phyloP scores from a whole-genome alignment of 1,284 basidiomycete species.

The Pseudozyma thailandica region DNA sequence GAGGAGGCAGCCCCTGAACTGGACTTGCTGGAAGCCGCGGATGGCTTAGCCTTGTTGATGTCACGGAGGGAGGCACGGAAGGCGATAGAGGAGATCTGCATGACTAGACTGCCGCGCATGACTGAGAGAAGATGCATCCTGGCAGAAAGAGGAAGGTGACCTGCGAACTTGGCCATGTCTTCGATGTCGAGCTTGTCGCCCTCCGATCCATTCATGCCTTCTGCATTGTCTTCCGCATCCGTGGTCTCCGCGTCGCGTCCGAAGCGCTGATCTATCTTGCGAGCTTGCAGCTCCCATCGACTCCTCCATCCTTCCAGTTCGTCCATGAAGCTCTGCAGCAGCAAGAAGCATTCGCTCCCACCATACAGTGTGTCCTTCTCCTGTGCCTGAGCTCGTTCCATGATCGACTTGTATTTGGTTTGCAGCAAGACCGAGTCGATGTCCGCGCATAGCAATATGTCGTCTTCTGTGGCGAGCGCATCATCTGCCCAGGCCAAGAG shows the following conservation, averaged over 20 bases:
- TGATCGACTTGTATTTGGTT: slow-evolving; percentile 50
- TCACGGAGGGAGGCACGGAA: slow-evolving; percentile 45
- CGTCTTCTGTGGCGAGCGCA: slow-evolving; percentile 29
- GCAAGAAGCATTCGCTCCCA: slow-evolving; percentile 41
- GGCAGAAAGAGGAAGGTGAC: slow-evolving; percentile 20
- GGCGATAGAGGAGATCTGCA: slow-evolving; percentile 51
- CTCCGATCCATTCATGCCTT: background rate
- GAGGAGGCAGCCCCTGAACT: slow-evolving; percentile 7
- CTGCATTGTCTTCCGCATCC: background rate
- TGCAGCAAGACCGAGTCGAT: slow-evolving; percentile 51
- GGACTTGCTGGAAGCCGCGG: slow-evolving; percentile 7
- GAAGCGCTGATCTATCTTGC: slow-evolving; percentile 40
- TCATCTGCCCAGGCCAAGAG: slow-evolving; percentile 42
- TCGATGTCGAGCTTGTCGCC: background rate
- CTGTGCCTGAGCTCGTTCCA: slow-evolving; percentile 46
- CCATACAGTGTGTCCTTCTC: slow-evolving; percentile 42
- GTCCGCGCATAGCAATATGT: slow-evolving; percentile 44
- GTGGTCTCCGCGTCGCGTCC: slow-evolving; percentile 5
- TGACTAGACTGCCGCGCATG: slow-evolving; percentile 46
- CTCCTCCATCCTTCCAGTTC: slow-evolving; percentile 44
- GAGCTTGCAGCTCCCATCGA: slow-evolving; percentile 43
- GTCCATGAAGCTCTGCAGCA: slow-evolving; percentile 46
- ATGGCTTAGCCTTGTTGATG: slow-evolving; percentile 45
- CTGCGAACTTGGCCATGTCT: slow-evolving; percentile 10
- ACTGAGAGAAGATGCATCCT: slow-evolving; percentile 40